Evolutionary conservation across 2,329 filamentous ascomycete genomes (phyloP), one percentile per base, ranked within the genome.

Genomic region (Clarireedia homoeocarpa): DNA sequence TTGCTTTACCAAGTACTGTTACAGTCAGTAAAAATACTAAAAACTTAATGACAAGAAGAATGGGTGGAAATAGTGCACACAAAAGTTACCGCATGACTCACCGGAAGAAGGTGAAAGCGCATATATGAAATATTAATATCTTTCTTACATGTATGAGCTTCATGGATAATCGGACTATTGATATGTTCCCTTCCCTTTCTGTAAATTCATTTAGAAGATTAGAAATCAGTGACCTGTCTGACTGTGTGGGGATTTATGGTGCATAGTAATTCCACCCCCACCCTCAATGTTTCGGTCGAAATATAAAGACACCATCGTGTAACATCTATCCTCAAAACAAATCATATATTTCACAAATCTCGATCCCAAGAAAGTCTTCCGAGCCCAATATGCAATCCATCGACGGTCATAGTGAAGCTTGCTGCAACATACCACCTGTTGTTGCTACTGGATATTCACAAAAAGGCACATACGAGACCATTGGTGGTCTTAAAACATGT

Each of bases 351-450:
- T 42, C 14, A n/a, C 17, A n/a, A n/a, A 20, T 42, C 15, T 14
- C n/a, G 17, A 4, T 42, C 14, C 39, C 39, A 42, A 10, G n/a
- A 34, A 34, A 34, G 9, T 12, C 30, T 12, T 34, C 30, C 12
- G 10, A 2, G 4, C 38, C 27, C 15, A 52, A 2, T 14, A 61
- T 61, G 58, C 58, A 62, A 36, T 57, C 59, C 38, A 57, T 58
- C 27, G 38, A 60, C 24, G 78, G 77, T 70, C 78, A 81, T 69
- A 78, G 73, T 65, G 70, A 73, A 69, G 73, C 78, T 63, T 82
- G 79, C 73, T 81, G 79, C 67, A 81, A 79, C 65, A 73, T 81
- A 52, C 78, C 82, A 5, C 79, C 81, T 7, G 74, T 84, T 27
- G 71, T 81, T 20, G 67, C 74, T 5, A 74, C 75, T 61, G 77